Percentiles rank a stretch among this genome's conserved stretches.
phyloP scores from a whole-genome alignment of 768 basidiomycete genomes.

The Tricholoma flavovirens region DNA sequence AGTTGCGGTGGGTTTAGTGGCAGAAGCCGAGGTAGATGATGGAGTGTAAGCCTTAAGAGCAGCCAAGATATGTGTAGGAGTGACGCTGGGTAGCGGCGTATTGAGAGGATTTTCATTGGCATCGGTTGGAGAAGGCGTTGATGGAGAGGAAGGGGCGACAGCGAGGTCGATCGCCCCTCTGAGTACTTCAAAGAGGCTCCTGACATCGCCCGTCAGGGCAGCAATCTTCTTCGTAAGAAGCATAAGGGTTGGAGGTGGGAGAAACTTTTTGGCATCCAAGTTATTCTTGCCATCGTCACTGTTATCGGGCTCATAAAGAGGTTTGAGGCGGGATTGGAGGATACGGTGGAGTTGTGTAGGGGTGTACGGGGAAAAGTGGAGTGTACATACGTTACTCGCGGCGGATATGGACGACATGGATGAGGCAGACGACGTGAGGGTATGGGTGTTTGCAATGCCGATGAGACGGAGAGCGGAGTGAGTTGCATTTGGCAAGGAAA shows the following conservation, averaged over 20 bases:
- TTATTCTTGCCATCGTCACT: slow-evolving; percentile 21
- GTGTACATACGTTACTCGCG: slow-evolving; percentile 44
- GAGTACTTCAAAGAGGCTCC: slow-evolving; percentile 74
- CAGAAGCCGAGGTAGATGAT: slow-evolving; percentile 26
- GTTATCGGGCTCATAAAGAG: slow-evolving; percentile 35
- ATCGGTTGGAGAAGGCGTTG: slow-evolving; percentile 12
- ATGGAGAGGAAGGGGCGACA: slow-evolving; percentile 23
- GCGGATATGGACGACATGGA: slow-evolving; percentile 29
- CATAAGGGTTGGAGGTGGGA: slow-evolving; percentile 58
- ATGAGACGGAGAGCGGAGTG: slow-evolving; percentile 58
- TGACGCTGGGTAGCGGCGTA: slow-evolving; percentile 39
- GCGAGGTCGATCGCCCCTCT: slow-evolving; percentile 75
- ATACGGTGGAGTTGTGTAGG: slow-evolving; percentile 66
- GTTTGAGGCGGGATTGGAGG: slow-evolving; percentile 54
- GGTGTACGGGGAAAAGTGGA: slow-evolving; percentile 81
- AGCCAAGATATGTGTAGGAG: slow-evolving; percentile 62
- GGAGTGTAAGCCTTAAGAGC: slow-evolving; percentile 71
- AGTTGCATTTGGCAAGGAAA: slow-evolving; percentile 57
- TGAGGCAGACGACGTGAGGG: slow-evolving; percentile 55
- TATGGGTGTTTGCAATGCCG: slow-evolving; percentile 88
- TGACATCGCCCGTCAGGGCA: slow-evolving; percentile 76
- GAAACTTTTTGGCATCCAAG: slow-evolving; percentile 42
- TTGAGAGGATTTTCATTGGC: slow-evolving; percentile 31
- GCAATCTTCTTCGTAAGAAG: slow-evolving; percentile 79
- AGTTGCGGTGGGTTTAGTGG: slow-evolving; percentile 18